A percentile compares a stretch with the other conserved stretches of the same genome.
Conservation (phyloP, 805 yeast species). For the Kregervanrija fluxuum region DNA sequence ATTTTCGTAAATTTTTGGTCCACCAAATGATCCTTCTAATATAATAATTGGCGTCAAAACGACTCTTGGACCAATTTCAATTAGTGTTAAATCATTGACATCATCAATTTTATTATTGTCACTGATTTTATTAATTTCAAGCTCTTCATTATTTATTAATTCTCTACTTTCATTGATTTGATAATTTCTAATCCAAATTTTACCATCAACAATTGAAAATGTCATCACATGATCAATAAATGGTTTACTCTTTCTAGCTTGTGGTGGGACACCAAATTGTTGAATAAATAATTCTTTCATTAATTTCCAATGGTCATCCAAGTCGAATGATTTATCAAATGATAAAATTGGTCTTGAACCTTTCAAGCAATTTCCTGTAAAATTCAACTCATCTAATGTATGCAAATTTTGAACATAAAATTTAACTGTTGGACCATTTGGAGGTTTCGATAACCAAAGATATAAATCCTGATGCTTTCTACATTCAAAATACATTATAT, state of each 20-base stretch:
- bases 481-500: conserved; percentile 87
- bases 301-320: conserved; percentile 58
- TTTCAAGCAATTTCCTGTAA: conserved; percentile 91
- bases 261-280: conserved; percentile 91
- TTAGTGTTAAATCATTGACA: conserved; percentile 60
- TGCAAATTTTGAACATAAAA: conserved; percentile 92
- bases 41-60: conserved; percentile 88
- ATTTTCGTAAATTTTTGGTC: conserved; percentile 95
- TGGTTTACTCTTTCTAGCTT: conserved; percentile 87
- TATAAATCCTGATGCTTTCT: conserved; percentile 94
- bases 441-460: conserved; percentile 92
- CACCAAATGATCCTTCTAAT: conserved; percentile 94
- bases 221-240: conserved; percentile 94
- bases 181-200: conserved; percentile 92
- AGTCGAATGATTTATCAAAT: conserved; percentile 74
- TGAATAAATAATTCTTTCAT: conserved; percentile 80
- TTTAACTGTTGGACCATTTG: conserved; percentile 95
- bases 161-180: conserved; percentile 70
- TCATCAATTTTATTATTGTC: conserved; percentile 19
- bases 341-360: conserved; percentile 93
- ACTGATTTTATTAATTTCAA: conserved; percentile 6
- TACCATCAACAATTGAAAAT: conserved; percentile 85
- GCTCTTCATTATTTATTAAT: conserved; percentile 40
- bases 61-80: conserved; percentile 95
- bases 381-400: conserved; percentile 91